These are phyloP conservation scores for Biscogniauxia mediterranea DNA, from an alignment of 2,329 filamentous ascomycete genomes.

Conservation along the genomic window DNA sequence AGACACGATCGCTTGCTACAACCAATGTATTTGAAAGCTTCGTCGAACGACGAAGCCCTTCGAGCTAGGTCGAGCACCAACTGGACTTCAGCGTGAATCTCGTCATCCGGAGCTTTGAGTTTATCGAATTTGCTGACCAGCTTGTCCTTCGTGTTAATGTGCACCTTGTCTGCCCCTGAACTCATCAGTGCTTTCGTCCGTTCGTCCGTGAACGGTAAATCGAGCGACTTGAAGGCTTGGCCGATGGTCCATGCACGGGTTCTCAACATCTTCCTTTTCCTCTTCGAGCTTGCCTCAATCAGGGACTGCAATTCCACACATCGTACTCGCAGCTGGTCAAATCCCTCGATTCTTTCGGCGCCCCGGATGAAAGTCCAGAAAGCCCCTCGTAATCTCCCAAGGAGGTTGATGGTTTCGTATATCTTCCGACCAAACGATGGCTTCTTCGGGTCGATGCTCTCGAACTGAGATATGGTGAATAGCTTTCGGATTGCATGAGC, in stretches of 20 bases:
- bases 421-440: background rate
- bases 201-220: background rate
- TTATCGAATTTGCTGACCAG: background rate
- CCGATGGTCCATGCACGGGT: background rate
- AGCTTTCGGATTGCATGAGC: background rate
- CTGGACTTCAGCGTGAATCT: conserved; percentile 1
- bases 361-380: background rate
- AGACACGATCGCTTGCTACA: background rate
- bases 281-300: background rate
- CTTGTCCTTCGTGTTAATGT: background rate
- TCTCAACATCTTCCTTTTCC: background rate
- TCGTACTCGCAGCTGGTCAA: background rate
- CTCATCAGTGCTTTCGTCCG: background rate
- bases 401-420: background rate
- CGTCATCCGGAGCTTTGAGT: background rate
- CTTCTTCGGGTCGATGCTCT: background rate
- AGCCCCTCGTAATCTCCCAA: background rate
- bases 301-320: background rate
- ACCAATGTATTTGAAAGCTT: background rate
- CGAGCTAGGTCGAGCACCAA: background rate
- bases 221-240: background rate
- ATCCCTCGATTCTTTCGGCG: background rate
- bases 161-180: background rate
- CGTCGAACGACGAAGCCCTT: background rate
- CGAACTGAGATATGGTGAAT: background rate